Evolutionary conservation across 495 filamentous ascomycete genomes (phyloP).

Genomic region (Xylaria castorea): DNA sequence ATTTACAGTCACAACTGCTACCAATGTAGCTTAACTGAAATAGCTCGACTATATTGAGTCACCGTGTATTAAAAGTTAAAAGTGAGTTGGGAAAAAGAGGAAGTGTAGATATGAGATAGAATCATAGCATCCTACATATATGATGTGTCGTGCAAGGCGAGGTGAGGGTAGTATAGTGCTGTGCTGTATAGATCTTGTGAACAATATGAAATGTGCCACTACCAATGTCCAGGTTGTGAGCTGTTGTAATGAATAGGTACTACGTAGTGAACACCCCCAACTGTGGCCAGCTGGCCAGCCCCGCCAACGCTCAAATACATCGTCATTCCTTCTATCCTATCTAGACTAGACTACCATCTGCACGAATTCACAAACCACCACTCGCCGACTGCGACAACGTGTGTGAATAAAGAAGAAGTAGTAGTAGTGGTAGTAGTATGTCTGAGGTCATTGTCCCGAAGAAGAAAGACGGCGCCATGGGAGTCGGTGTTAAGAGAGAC

Average conservation of each 20-base stretch:
- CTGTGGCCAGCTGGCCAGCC: constrained; percentile 17
- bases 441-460: constrained; percentile 42
- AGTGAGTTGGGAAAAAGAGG: neutral
- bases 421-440: constrained; percentile 29
- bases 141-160: neutral
- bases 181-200: neutral
- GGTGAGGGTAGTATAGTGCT: neutral
- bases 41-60: neutral
- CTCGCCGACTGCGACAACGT: neutral
- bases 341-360: neutral
- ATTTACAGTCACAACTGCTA: neutral
- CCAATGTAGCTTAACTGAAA: neutral
- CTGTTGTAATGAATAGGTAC: too few species aligned
- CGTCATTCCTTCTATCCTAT: neutral
- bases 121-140: neutral
- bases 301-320: neutral
- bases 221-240: neutral
- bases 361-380: neutral
- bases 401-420: neutral
- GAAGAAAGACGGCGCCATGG: constrained; percentile 43
- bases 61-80: neutral
- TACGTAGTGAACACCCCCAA: neutral
- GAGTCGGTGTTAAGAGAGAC: constrained; percentile 64
- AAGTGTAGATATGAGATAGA: neutral
- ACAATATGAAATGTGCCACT: neutral